A percentile compares a stretch with the other conserved stretches of the same genome.
Conservation (phyloP, 768 basidiomycete genomes). For the Termitomyces sp. region DNA sequence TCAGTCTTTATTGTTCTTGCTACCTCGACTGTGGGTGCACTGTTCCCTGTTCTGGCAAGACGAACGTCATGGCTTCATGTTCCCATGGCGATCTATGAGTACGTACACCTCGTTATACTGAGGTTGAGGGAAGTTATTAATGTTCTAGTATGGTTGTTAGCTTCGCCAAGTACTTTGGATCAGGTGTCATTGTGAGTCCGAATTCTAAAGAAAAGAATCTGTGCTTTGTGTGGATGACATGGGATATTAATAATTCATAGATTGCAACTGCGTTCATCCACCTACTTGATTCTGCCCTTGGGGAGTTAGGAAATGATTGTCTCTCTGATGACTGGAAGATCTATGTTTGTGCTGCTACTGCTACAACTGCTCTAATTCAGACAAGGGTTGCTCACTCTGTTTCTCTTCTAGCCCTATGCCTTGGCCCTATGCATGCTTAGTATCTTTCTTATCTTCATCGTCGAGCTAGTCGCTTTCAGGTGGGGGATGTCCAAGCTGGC, state of each 20-base stretch:
- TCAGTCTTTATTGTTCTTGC: conserved; percentile 73
- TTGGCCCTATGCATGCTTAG: conserved; percentile 78
- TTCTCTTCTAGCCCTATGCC: conserved; percentile 63
- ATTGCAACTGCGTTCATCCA: conserved; percentile 91
- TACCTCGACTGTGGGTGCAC: conserved; percentile 58
- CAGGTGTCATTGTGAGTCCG: conserved; percentile 73
- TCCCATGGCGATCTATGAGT: conserved; percentile 71
- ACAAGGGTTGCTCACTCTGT: not conserved
- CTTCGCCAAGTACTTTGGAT: conserved; percentile 89
- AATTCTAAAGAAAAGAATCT: not conserved
- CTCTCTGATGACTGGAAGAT: conserved; percentile 64
- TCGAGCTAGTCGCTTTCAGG: conserved; percentile 85
- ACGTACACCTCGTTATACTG: conserved; percentile 23
- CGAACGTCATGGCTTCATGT: conserved; percentile 52
- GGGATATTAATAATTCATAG: conserved; percentile 37
- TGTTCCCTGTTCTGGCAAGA: conserved; percentile 69
- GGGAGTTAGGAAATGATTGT: conserved; percentile 69
- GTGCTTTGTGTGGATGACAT: not conserved
- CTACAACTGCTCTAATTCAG: not conserved
- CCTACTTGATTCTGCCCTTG: conserved; percentile 72
- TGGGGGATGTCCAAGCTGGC: conserved; percentile 76
- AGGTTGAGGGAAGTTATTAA: not conserved
- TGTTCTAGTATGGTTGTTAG: conserved; percentile 37
- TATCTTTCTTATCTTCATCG: conserved; percentile 80
- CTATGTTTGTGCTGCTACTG: conserved; percentile 34